Base-by-base conservation (phyloP, 2,329 filamentous ascomycete species). In the Dactylella cylindrospora region DNA sequence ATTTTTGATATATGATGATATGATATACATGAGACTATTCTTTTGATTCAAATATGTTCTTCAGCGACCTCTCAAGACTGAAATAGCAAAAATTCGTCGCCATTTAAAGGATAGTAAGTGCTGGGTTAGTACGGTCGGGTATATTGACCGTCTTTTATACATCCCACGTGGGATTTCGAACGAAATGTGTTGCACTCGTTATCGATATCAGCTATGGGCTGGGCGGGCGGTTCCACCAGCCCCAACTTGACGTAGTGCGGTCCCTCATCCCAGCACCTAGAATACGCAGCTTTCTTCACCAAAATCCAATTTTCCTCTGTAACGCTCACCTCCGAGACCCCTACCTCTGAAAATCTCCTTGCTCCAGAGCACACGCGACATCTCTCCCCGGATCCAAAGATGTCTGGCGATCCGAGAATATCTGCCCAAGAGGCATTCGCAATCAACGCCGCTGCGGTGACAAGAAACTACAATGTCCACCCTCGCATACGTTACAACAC, bases 401-500 rank as follows among this genome's bases (percentile, higher is more conserved):
- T 62, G 57, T 41, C 57, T 35, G 23, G 40, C 35, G 67, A 68
- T 44, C 61, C 66, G 31, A 64, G 65, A 57, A 65, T 68, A 57
- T 59, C 65, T 17, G 55, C 66, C 53, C 65, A 68, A 54, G 67
- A 68, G 66, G 67, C 68, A 23, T 69, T 69, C 55, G 67, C 66
- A 23, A 69, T 69, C 45, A 69, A 69, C 47, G 68, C 65, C 25
- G 67, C 68, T 43, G 68, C 68, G 54, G 68, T 65, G 28, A 69
- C 68, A 29, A 65, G 38, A 43, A 51, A 53, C 53, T 72, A 71
- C 67, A 69, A 66, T 65, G 70, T 88, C 73, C 80, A 83, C 72
- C 84, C 84, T 68, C 79, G 84, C 73, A 80, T 97, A 76, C 84
- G 86, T 71, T 98, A 98, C 83, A 98, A 98, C 79, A 98, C 93